Evolutionary conservation across 805 yeast genomes (phyloP), one percentile per base, ranked within the genome.

Genomic region (Schwanniomyces polymorphus): DNA sequence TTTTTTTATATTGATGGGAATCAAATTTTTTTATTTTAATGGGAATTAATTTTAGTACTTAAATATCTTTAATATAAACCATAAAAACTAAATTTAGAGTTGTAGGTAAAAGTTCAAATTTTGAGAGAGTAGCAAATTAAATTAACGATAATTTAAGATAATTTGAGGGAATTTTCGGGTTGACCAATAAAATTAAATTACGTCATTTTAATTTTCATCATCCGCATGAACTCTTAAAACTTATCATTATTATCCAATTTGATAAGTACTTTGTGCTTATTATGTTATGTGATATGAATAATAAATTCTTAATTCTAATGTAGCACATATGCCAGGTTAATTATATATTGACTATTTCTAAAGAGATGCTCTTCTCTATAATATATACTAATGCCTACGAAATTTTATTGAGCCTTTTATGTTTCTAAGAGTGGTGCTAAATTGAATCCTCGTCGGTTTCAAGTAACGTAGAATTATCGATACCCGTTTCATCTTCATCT

Each of bases 1-100:
- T 25, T 34, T 48, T 48, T 43, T 37, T 41, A 38, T 29, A 38
- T 38, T 43, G 52, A 53, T 55, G 59, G 59, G 59, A 53, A 53
- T 55, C 59, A 49, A 42, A 46, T 41, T 34, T 39, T 29, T 33
- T 43, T 37, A 11, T 18, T 37, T 21, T 21, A 37, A 37, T 33
- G 44, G 44, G 44, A 42, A 42, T 42, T 42, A 42, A 33, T 34
- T 18, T 42, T 17, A 42, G 44, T 46, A 43, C 42, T 37, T 37
- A 23, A 37, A 37, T 37, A 37, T 23, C 39, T 37, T 37, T 31
- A 31, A 31, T 31, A 31, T 31, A 31, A 31, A 31, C 35, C 35
- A 31, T 31, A 31, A 31, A 31, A 31, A 4, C 35, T 31, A 31
- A 31, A 5, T 21, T 4, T 21, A 21, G 23, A 21, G 23, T 4